Conservation (phyloP, 306 rosid species). For the Quercus bicolor region DNA sequence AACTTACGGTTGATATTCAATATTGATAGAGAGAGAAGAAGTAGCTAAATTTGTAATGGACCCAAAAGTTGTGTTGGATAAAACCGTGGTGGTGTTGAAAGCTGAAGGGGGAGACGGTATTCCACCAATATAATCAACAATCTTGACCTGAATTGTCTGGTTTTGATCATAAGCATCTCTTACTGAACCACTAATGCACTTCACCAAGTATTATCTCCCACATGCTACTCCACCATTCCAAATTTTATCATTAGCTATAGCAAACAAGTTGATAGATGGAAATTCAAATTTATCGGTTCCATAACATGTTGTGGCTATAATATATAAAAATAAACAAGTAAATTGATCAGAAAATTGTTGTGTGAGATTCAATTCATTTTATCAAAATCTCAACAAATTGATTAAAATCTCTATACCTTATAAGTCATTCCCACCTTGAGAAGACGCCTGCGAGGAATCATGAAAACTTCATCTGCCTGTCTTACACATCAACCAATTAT, state of each 20-base stretch:
- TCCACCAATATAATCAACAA: slow-evolving; percentile 35
- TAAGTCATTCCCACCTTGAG: slow-evolving; percentile 79
- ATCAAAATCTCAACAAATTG: too few relatives aligned
- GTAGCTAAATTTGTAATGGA: slow-evolving; percentile 47
- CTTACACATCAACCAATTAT: slow-evolving; percentile 49
- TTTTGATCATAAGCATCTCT: slow-evolving; percentile 46
- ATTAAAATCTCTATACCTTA: too few relatives aligned
- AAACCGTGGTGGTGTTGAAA: slow-evolving; percentile 38
- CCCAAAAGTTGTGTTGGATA: slow-evolving; percentile 54
- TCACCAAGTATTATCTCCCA: slow-evolving; percentile 70
- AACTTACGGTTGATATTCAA: slow-evolving; percentile 67
- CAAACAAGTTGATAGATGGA: slow-evolving; percentile 67
- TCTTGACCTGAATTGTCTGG: slow-evolving; percentile 55
- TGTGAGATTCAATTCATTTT: not conserved
- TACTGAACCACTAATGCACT: slow-evolving; percentile 64
- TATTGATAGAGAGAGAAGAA: slow-evolving; percentile 30
- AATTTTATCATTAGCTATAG: slow-evolving; percentile 70
- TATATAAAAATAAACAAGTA: too few relatives aligned
- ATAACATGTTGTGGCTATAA: slow-evolving; percentile 59
- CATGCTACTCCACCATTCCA: slow-evolving; percentile 91
- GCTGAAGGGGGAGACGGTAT: slow-evolving; percentile 18
- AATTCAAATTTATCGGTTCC: slow-evolving; percentile 49
- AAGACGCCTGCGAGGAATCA: slow-evolving; percentile 57
- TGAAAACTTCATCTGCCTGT: slow-evolving; percentile 46
- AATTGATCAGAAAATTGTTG: not conserved